These are phyloP conservation scores for Myochromella boudieri DNA, from an alignment of 768 basidiomycete species.

Conservation along the genomic window DNA sequence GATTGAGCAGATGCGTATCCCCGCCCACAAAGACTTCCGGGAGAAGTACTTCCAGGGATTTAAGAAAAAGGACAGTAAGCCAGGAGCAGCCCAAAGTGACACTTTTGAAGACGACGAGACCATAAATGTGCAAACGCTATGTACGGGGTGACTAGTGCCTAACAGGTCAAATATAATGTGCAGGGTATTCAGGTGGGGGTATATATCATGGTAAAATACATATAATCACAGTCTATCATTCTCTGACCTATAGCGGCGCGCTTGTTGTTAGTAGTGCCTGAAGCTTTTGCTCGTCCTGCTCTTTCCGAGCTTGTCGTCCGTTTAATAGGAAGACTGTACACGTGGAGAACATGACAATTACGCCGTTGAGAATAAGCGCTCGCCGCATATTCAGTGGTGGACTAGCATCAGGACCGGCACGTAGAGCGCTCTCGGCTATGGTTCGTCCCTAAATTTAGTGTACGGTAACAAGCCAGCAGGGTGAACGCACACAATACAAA, in stretches of 20 bases:
- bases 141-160: background rate
- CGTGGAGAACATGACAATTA: constrained; percentile 40
- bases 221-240: background rate
- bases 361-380: constrained; percentile 67
- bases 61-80: constrained; percentile 36
- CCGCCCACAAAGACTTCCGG: constrained; percentile 88
- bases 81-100: background rate
- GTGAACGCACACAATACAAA: constrained; percentile 56
- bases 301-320: constrained; percentile 64
- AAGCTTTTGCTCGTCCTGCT: constrained; percentile 56
- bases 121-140: background rate
- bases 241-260: too few relatives aligned
- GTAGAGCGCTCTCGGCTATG: constrained; percentile 66
- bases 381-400: constrained; percentile 76
- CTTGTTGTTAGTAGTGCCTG: constrained; percentile 1
- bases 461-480: background rate
- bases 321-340: constrained; percentile 47
- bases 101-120: background rate
- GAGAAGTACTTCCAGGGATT: constrained; percentile 88
- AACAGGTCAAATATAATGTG: background rate
- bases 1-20: constrained; percentile 41
- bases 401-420: constrained; percentile 54
- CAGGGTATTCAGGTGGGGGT: background rate
- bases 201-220: background rate
- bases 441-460: background rate